Evolutionary conservation across 176 grass and related monocot species (phyloP), one percentile per base, ranked within the genome.

Genomic region (Metroxylon sagu): DNA sequence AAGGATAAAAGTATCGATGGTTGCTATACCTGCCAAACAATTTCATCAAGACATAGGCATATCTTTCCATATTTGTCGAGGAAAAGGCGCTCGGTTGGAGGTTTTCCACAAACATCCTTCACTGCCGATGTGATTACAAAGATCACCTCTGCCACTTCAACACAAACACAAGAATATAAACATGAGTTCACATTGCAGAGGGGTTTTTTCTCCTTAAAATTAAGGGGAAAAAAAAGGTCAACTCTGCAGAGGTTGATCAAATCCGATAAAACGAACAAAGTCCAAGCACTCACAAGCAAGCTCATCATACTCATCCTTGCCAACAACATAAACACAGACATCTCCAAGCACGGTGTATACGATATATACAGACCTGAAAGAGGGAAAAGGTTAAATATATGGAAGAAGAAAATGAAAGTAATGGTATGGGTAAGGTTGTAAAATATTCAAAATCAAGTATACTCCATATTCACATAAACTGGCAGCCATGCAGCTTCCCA

Each of bases 251-350:
- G 10, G 35, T 43, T 43, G 35, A 43, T 14, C 10, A 12, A 3
- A 43, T 43, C 12, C 12, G 0, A 14, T 43, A 29, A 55, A 35
- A 4, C 18, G 21, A 23, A 29, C 25, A 57, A 66, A 21, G 35
- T 56, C 6, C 43, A 4, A 53, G 14, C 26, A 82, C 92, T 97
- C 66, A 97, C 92, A 50, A 67, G 87, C 87, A 85, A 97, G 92
- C 50, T 97, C 92, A 5, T 97, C 92, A 7, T 97, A 97, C 65
- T 97, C 92, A 88, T 97, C 92, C 73, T 97, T 97, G 54, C 93
- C 93, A 60, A 97, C 87, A 57, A 91, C 72, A 76, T 91, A 91
- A 55, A 97, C 64, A 76, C 84, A 91, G 51, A 97, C 79, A 59
- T 97, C 93, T 15, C 93, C 93, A 53, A 91, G 74, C 68, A 83